These are phyloP conservation scores for Saccharum spontaneum DNA, from an alignment of 176 grass and related monocot species.

Conservation along the genomic window DNA sequence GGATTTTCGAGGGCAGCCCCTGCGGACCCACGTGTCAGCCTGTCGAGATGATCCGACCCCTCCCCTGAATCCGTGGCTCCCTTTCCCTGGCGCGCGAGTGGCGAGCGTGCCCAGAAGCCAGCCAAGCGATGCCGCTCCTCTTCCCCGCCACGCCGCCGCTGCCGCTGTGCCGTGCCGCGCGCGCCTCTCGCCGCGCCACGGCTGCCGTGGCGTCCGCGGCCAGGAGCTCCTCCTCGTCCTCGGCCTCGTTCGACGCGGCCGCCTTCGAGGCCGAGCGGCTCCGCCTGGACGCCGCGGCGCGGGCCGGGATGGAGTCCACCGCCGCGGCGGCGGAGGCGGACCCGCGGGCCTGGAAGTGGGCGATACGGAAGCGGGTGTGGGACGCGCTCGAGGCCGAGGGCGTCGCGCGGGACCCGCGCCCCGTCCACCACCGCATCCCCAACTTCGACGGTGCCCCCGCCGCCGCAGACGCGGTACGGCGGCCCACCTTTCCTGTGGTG, in stretches of 20 bases:
- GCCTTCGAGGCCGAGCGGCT: conserved; percentile 77
- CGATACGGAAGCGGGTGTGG: conserved; percentile 75
- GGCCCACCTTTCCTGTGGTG: not conserved
- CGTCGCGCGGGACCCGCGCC: conserved; percentile 69
- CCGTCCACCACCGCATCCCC: conserved; percentile 96
- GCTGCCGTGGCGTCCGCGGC: not conserved
- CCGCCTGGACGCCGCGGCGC: conserved; percentile 73
- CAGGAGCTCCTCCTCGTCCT: conserved; percentile 11
- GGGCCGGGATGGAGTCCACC: conserved; percentile 55
- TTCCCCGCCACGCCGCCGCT: conserved; percentile 21
- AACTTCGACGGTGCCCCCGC: conserved; percentile 71
- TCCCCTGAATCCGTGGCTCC: not conserved
- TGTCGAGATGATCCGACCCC: too few relatives aligned
- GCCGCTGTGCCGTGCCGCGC: not conserved
- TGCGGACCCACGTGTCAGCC: too few relatives aligned
- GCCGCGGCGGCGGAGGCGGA: conserved; percentile 28
- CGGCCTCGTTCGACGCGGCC: conserved; percentile 55
- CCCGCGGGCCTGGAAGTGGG: conserved; percentile 86
- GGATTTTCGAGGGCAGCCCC: too few relatives aligned
- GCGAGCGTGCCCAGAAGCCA: not conserved
- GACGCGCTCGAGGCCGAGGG: conserved; percentile 73
- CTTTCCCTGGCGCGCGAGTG: not conserved
- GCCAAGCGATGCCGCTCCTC: conserved; percentile 31
- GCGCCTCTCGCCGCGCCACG: conserved; percentile 4
- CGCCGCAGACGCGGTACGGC: conserved; percentile 55